These are phyloP conservation scores for Lanmaoa rubissima DNA, from an alignment of 768 basidiomycete genomes.

Conservation along the genomic window DNA sequence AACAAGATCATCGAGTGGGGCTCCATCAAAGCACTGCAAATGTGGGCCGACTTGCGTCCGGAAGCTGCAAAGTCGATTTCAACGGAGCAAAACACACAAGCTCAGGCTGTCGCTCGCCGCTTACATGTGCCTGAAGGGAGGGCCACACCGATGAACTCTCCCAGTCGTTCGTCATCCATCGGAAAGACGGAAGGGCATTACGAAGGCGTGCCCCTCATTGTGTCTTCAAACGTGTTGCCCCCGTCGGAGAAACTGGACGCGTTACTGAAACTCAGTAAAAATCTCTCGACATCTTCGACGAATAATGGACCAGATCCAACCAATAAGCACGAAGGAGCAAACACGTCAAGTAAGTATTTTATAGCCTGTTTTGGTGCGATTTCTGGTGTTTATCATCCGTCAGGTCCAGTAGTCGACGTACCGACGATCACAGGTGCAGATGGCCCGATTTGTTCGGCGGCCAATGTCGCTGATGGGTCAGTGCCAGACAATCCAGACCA, in stretches of 20 bases:
- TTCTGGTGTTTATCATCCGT: constrained; percentile 8
- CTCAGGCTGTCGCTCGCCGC: constrained; percentile 45
- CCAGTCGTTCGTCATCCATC: constrained; percentile 40
- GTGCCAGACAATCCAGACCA: constrained; percentile 13
- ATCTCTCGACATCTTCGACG: constrained; percentile 15
- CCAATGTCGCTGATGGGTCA: constrained; percentile 9
- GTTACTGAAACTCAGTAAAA: constrained; percentile 24
- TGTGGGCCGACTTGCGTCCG: constrained; percentile 84
- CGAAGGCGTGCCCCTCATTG: constrained; percentile 17
- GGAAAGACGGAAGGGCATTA: constrained; percentile 22
- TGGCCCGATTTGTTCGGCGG: not conserved
- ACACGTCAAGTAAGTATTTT: constrained; percentile 24
- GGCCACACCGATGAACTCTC: constrained; percentile 35
- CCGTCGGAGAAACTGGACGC: constrained; percentile 26
- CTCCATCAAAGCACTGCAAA: constrained; percentile 90
- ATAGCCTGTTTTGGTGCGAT: not conserved
- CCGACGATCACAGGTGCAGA: constrained; percentile 19
- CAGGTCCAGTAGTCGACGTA: constrained; percentile 26
- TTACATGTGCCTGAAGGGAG: constrained; percentile 50
- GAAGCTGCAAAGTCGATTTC: constrained; percentile 50
- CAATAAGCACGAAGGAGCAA: constrained; percentile 23
- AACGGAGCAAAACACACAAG: constrained; percentile 46
- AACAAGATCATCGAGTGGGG: constrained; percentile 99
- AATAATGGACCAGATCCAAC: not conserved
- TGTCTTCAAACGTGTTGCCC: constrained; percentile 16